Percentiles rank a stretch among this genome's conserved stretches.
phyloP scores from a whole-genome alignment of 2,329 filamentous ascomycete species.

The Dactylellina haptotyla region DNA sequence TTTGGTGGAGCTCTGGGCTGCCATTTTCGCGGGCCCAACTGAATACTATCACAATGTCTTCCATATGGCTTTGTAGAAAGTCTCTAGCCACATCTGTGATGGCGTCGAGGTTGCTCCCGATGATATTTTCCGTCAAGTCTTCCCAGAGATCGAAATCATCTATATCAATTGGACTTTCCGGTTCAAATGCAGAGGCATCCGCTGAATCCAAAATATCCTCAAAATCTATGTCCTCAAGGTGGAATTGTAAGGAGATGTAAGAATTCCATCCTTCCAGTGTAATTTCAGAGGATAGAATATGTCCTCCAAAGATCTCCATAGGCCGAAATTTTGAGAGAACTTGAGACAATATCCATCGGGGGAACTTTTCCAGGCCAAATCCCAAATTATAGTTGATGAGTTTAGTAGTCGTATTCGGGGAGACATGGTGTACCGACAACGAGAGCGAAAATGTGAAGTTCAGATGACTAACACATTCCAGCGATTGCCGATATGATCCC shows the following conservation, averaged over 20 bases:
- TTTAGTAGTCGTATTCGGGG: neutral
- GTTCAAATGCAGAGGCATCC: too few relatives aligned
- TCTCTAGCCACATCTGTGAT: neutral
- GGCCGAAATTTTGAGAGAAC: neutral
- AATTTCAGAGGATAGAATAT: neutral
- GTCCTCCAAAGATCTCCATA: neutral
- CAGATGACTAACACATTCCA: conserved; percentile 1
- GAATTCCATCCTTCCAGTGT: too few relatives aligned
- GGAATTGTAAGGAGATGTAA: too few relatives aligned
- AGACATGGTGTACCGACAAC: neutral
- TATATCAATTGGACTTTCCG: too few relatives aligned
- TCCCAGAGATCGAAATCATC: neutral
- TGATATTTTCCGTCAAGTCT: neutral
- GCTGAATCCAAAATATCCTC: too few relatives aligned
- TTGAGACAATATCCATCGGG: neutral
- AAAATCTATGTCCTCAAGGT: neutral
- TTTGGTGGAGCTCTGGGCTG: neutral
- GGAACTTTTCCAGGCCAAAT: neutral
- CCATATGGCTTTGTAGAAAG: neutral
- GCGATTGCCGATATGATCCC: conserved; percentile 9
- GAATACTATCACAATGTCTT: neutral
- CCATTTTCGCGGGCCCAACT: neutral
- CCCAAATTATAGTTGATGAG: neutral
- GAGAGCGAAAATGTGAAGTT: neutral
- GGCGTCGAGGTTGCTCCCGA: neutral